Percentiles rank a stretch among this genome's conserved stretches.
Conservation (phyloP, 139 green algal genomes). For the Micromonas pusilla region DNA sequence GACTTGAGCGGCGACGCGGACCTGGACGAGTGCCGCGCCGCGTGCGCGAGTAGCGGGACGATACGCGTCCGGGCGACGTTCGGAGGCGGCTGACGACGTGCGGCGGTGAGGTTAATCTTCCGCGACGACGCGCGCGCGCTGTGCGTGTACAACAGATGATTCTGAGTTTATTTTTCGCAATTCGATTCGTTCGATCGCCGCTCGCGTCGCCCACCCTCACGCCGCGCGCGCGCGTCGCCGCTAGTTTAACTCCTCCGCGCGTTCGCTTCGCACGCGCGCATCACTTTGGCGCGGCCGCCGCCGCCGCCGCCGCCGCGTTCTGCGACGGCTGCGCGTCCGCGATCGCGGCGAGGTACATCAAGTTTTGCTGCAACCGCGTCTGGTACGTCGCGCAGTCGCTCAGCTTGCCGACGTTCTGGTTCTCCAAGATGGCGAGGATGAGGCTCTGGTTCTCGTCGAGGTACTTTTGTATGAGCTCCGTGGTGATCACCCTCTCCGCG, state of each 20-base stretch:
- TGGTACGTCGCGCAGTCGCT: constrained; percentile 48
- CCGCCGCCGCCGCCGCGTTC: not conserved
- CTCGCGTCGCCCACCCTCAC: too few relatives aligned
- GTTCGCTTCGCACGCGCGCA: not conserved
- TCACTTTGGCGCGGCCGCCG: not conserved
- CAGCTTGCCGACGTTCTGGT: constrained; percentile 49
- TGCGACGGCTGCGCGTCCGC: constrained; percentile 41
- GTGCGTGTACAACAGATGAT: too few relatives aligned
- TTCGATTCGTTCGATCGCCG: too few relatives aligned
- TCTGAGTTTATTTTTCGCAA: too few relatives aligned
- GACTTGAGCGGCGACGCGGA: not conserved
- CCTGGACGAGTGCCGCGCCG: not conserved
- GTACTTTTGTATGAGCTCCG: constrained; percentile 40
- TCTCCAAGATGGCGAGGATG: constrained; percentile 49
- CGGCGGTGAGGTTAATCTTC: not conserved
- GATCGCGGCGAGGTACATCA: constrained; percentile 57
- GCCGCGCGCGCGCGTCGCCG: too few relatives aligned
- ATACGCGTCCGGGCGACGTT: not conserved
- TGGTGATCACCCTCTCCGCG: constrained; percentile 20
- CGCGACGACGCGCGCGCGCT: too few relatives aligned
- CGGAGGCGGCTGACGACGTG: not conserved
- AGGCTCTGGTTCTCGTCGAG: constrained; percentile 53
- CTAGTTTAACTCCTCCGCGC: too few relatives aligned
- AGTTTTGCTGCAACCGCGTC: constrained; percentile 46
- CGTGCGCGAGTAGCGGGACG: not conserved